Evolutionary conservation across 2,329 filamentous ascomycete genomes (phyloP), one percentile per base, ranked within the genome.

Genomic region (Neofusicoccum parvum): DNA sequence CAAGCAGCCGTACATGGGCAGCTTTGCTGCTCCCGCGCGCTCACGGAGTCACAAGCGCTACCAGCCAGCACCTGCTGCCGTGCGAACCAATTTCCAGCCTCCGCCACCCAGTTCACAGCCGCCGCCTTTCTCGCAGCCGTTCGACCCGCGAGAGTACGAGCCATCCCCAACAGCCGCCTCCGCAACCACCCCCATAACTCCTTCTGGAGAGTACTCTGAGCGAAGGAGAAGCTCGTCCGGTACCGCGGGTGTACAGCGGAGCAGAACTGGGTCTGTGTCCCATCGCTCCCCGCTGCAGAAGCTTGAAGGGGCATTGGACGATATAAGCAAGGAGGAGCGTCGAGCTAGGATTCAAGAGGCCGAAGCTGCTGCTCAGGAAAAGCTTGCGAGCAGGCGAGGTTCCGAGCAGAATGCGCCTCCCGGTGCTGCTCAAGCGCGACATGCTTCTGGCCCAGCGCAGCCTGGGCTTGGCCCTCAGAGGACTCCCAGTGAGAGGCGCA

Each of bases 261-360:
- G 71, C 32, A 70, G 77, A 68, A 73, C 76, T 66, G 82, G 84
- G 64, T 87, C 91, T 79, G 91, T 94, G 73, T 85, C 90, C 65
- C 90, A 96, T 75, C 88, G 91, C 72, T 98, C 94, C 68, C 95
- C 96, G 62, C 85, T 99, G 62, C 94, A 99, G 78, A 95, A 90
- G 81, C 86, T 99, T 70, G 94, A 99, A 81, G 87, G 92, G 73
- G 95, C 92, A 72, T 85, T 98, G 73, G 91, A 90, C 77, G 93
- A 91, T 79, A 94, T 97, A 78, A 97, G 91, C 76, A 98, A 97
- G 77, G 94, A 97, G 79, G 94, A 97, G 79, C 96, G 96, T 78
- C 87, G 94, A 69, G 92, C 93, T 9, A 86, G 92, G 53, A 88
- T 94, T 4, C 87, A 93, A 74, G 91, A 94, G 72, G 92, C 92